Evolutionary conservation across 805 yeast species (phyloP).

Genomic region (Wickerhamomyces alni): DNA sequence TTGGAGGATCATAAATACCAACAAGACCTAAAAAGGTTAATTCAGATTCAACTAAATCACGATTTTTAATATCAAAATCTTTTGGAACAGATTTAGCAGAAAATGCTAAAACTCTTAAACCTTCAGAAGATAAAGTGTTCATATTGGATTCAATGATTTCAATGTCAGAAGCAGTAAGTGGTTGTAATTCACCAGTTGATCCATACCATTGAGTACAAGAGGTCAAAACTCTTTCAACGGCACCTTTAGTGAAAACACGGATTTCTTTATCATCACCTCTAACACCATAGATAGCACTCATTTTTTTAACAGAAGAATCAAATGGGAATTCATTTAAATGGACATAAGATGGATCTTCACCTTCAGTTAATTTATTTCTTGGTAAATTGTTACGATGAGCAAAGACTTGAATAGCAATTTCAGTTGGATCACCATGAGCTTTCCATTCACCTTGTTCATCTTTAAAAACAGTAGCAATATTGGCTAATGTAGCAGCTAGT

Average conservation of each 20-base stretch:
- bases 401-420: constrained; percentile 80
- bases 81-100: constrained; percentile 38
- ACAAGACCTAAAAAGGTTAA: constrained; percentile 60
- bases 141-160: constrained; percentile 45
- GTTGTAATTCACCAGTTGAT: constrained; percentile 22
- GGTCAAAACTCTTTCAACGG: constrained; percentile 61
- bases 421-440: constrained; percentile 88
- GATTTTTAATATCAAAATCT: constrained; percentile 26
- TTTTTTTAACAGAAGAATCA: constrained; percentile 67
- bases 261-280: constrained; percentile 23
- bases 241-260: constrained; percentile 59
- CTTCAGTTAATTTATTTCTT: constrained; percentile 38
- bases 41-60: constrained; percentile 44
- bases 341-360: constrained; percentile 17
- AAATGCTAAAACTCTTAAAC: constrained; percentile 69
- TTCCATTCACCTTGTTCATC: constrained; percentile 51
- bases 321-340: constrained; percentile 66
- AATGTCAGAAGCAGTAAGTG: constrained; percentile 37
- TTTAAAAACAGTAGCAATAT: constrained; percentile 61
- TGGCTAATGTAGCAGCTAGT: constrained; percentile 67
- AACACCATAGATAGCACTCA: constrained; percentile 54
- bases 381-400: constrained; percentile 50
- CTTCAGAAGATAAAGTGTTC: constrained; percentile 54
- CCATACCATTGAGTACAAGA: constrained; percentile 50
- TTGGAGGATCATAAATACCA: constrained; percentile 79